Evolutionary conservation across 495 filamentous ascomycete genomes (phyloP), one percentile per base, ranked within the genome.

Genomic region (Neurospora intermedia): DNA sequence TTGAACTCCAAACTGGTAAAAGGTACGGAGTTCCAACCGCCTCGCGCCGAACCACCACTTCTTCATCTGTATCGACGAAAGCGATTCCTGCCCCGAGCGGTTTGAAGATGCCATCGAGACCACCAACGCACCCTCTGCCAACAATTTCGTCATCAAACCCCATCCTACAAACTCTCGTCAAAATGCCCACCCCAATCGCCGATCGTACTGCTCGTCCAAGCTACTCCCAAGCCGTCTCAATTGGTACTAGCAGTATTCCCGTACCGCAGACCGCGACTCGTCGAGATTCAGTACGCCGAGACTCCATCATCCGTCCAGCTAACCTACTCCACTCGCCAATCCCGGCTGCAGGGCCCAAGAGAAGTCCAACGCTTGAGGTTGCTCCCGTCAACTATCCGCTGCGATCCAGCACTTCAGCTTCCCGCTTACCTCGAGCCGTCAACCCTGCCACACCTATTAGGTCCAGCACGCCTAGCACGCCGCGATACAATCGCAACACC

Each of bases 371-470:
- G 3, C 70, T 73, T 9, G 45, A 66, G n/a, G 70, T 74, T 31
- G 74, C 74, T 11, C 31, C 71, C 3, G 73, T 73, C 10, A 78
- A 78, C 10, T 80, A 74, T 54, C 69, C 76, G 1, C 62, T 81
- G 40, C 77, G 79, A 1, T 76, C 79, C 10, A 75, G 79, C 43
- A 76, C 54, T 46, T 81, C 80, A 7, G 79, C 72, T 66, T 81
- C 80, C 31, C 76, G 77, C 27, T 66, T 81, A 7, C 80, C 80
- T 4, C 75, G 71, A 2, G 73, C 77, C 11, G 74, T 79, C 45
- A 79, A 79, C 59, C 77, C 78, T 11, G 69, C 76, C 18, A 80
- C 79, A 0, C 80, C 80, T 6, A 80, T 78, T 41, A 75, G 80
- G 2, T 75, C 79, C 18, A 74, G 62, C 69, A 81, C 80, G 0